A percentile compares a stretch with the other conserved stretches of the same genome.
Conservation (phyloP, 768 basidiomycete species). For the Hygrocybe punicea region DNA sequence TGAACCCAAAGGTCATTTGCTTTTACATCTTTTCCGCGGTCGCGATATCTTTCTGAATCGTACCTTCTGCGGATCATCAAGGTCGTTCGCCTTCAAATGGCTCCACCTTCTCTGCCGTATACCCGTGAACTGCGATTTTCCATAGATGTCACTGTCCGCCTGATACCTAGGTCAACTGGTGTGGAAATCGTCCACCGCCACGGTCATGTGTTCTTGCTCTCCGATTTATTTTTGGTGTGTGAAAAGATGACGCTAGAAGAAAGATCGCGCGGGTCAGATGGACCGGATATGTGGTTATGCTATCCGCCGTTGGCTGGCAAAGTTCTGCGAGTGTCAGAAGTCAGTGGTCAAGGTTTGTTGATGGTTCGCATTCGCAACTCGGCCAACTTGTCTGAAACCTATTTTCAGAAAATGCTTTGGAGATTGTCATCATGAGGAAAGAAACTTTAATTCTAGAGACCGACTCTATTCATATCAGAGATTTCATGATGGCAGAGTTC, state of each 20-base stretch:
- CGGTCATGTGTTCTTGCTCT: conserved; percentile 86
- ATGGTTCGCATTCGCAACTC: background rate
- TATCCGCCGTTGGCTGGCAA: conserved; percentile 97
- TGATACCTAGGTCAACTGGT: conserved; percentile 73
- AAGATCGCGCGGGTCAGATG: conserved; percentile 46
- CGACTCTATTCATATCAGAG: conserved; percentile 54
- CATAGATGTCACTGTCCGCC: conserved; percentile 65
- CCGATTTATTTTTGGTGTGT: conserved; percentile 88
- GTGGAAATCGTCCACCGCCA: conserved; percentile 67
- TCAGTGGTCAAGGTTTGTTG: conserved; percentile 55
- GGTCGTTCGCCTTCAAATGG: conserved; percentile 90
- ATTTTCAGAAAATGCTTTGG: conserved; percentile 61
- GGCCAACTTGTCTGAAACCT: background rate
- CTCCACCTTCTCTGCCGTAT: conserved; percentile 74
- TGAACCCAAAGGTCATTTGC: conserved; percentile 75
- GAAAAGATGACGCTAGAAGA: conserved; percentile 78
- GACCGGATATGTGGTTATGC: conserved; percentile 84
- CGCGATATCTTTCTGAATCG: conserved; percentile 4
- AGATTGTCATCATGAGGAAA: conserved; percentile 83
- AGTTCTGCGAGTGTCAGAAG: conserved; percentile 70
- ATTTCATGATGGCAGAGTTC: conserved; percentile 66
- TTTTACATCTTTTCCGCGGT: conserved; percentile 1
- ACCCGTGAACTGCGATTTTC: conserved; percentile 73
- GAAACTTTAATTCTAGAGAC: conserved; percentile 72
- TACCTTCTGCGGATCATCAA: conserved; percentile 28